Conservation (phyloP, 495 filamentous ascomycete genomes). For the Echria macrotheca region DNA sequence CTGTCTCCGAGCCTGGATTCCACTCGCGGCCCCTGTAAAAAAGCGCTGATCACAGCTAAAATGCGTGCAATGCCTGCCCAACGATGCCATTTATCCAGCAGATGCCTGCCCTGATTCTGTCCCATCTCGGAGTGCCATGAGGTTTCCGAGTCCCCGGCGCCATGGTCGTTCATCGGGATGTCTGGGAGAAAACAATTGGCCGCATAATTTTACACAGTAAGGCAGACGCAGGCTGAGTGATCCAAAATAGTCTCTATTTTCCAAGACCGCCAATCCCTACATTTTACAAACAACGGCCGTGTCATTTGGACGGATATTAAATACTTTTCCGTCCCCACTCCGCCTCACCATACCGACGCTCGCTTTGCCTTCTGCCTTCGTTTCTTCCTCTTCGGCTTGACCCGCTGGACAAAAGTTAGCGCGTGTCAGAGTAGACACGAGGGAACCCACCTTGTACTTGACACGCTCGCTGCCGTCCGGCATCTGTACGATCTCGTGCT, state of each 20-base stretch:
- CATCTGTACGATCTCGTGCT: slow-evolving; percentile 36
- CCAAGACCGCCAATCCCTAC: neutral
- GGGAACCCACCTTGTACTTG: slow-evolving; percentile 29
- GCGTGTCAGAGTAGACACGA: too few relatives aligned
- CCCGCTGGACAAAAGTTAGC: slow-evolving; percentile 22
- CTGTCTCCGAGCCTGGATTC: slow-evolving; percentile 2
- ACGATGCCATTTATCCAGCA: neutral
- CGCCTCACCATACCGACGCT: slow-evolving; percentile 24
- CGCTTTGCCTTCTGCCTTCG: slow-evolving; percentile 9
- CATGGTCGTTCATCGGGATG: neutral
- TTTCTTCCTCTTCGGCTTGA: slow-evolving; percentile 26
- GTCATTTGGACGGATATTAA: neutral
- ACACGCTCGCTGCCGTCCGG: slow-evolving; percentile 37
- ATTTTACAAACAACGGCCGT: neutral
- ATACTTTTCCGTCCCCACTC: neutral
- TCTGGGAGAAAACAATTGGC: too few relatives aligned
- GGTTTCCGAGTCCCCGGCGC: slow-evolving; percentile 2
- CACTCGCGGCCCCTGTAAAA: neutral
- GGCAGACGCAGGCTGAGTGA: too few relatives aligned
- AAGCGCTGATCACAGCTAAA: neutral
- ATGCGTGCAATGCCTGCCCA: neutral
- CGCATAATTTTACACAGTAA: too few relatives aligned
- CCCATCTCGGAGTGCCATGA: neutral
- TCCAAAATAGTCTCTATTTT: too few relatives aligned
- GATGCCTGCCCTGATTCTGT: neutral